Evolutionary conservation across 2,329 filamentous ascomycete genomes (phyloP), one percentile per base, ranked within the genome.

Genomic region (Byssoonygena ceratinophila): DNA sequence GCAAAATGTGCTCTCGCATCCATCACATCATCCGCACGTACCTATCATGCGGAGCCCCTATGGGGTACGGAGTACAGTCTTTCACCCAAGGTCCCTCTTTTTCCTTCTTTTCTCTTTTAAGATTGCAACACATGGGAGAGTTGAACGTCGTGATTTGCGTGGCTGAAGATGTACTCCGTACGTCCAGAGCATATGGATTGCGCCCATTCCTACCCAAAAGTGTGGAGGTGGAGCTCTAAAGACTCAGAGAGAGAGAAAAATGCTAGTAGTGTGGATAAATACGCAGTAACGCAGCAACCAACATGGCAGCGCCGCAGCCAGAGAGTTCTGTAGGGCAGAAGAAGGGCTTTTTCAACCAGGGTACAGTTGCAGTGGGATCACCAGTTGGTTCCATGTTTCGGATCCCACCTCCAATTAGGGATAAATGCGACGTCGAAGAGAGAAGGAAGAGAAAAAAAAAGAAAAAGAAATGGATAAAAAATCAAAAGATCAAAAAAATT

Each of bases 301-400:
- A n/a, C n/a, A n/a, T n/a, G n/a, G n/a, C n/a, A n/a, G n/a, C n/a
- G n/a, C n/a, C n/a, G n/a, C n/a, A n/a, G n/a, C n/a, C n/a, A 22
- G 4, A 14, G n/a, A 39, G 4, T 36, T 16, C 40, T 16, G 25
- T 46, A 46, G 44, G 44, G 44, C 44, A 34, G 44, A 32, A 22
- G 12, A 2, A 27, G 16, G 23, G 16, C 5, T n/a, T n/a, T n/a
- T n/a, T n/a, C 14, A n/a, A 27, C 27, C 12, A n/a, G 2, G 16
- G 11, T 32, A 50, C 27, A 32, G 47, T 50, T 41, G 47, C 47
- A 50, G 37, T 50, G 23, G 47, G 37, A 50, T 50, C 36, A 31
- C 25, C 27, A 31, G 36, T 31, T 34, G 47, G 39, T 50, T 31
- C 47, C 36, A 50, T 43, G 47, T 29, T 43, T 31, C 46, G 36